Evolutionary conservation across 164 flowering plant species (phyloP).

Genomic region (Amborella trichopoda): DNA sequence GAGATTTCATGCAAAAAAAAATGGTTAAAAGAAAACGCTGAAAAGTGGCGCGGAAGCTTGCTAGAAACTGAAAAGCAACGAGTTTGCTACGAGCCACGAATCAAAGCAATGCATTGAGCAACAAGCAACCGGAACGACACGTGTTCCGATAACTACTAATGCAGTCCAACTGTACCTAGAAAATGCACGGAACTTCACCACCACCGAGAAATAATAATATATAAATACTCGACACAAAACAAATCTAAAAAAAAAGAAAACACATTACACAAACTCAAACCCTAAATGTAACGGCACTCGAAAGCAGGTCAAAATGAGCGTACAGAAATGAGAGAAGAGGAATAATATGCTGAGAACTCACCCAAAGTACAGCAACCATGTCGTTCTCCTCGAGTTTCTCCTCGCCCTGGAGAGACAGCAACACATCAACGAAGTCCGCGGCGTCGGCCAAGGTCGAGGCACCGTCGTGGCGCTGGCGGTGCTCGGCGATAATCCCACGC

Average conservation of each 20-base stretch:
- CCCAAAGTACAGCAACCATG: constrained; percentile 61
- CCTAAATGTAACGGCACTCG: background rate
- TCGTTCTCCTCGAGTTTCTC: constrained; percentile 44
- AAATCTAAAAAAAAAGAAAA: background rate
- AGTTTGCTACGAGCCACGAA: too few species aligned
- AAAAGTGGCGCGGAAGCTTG: too few species aligned
- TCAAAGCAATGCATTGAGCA: too few species aligned
- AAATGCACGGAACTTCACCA: background rate
- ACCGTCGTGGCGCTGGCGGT: constrained; percentile 10
- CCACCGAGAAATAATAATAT: background rate
- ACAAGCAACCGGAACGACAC: too few species aligned
- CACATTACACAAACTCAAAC: background rate
- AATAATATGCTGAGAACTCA: constrained; percentile 8
- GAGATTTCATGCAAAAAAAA: too few species aligned
- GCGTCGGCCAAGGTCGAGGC: constrained; percentile 1
- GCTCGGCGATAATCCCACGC: constrained; percentile 28
- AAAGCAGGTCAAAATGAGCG: background rate
- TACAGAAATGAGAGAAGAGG: background rate
- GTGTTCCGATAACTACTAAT: too few species aligned
- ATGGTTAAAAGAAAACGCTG: too few species aligned
- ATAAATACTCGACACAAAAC: background rate
- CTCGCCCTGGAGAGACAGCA: constrained; percentile 40
- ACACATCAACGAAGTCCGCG: constrained; percentile 44
- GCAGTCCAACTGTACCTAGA: background rate
- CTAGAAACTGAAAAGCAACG: too few species aligned